Conservation (phyloP, 129 eudicot species). For the Oenanthe sinensis region DNA sequence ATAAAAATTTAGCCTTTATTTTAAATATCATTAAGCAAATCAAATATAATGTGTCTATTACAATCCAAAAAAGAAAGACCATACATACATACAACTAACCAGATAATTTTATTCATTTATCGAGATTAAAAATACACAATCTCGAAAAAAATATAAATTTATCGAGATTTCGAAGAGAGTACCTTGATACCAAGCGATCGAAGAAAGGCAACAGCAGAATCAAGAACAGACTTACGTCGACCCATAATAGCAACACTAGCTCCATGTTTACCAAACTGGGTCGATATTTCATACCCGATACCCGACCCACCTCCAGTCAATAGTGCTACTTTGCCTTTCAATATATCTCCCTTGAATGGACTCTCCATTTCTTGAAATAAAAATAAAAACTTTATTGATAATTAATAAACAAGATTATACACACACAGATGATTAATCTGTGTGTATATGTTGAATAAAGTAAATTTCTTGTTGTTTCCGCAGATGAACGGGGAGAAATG, state of each 20-base stretch:
- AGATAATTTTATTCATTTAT: no score
- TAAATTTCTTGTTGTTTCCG: background rate
- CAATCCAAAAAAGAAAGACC: no score
- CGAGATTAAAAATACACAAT: background rate
- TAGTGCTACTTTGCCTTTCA: conserved; percentile 77
- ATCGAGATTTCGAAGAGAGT: background rate
- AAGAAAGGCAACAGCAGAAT: conserved; percentile 66
- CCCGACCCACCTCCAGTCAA: conserved; percentile 94
- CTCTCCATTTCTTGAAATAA: conserved; percentile 32
- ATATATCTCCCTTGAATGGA: conserved; percentile 60
- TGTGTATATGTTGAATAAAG: no score
- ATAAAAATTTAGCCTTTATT: background rate
- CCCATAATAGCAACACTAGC: conserved; percentile 94
- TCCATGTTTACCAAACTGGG: conserved; percentile 86
- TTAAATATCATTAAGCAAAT: background rate
- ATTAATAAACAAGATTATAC: background rate
- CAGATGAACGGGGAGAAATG: background rate
- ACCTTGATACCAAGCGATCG: conserved; percentile 64
- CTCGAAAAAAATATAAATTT: background rate
- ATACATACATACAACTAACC: background rate
- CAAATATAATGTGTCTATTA: no score
- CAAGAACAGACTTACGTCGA: conserved; percentile 56
- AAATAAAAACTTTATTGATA: background rate
- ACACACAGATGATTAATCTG: background rate
- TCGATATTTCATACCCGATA: conserved; percentile 78